A percentile compares a stretch with the other conserved stretches of the same genome.
These are phyloP conservation scores for Davidsoniella neocaledoniae DNA, from an alignment of 2,329 filamentous ascomycete genomes.

Conservation along the genomic window DNA sequence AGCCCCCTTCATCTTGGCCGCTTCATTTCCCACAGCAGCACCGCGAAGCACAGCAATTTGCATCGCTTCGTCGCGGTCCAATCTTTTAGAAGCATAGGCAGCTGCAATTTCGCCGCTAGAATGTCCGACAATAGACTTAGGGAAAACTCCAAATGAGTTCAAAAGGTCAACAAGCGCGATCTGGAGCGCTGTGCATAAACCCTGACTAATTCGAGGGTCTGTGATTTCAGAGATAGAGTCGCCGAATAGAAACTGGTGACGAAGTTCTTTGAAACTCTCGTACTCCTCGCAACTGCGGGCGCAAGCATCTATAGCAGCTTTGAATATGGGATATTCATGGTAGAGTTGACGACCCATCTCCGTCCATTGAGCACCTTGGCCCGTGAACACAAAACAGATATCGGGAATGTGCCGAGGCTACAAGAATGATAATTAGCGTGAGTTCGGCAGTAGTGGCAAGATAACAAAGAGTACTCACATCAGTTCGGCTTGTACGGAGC, in stretches of 20 bases:
- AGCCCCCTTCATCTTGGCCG: constrained; percentile 13
- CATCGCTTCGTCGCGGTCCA: constrained; percentile 18
- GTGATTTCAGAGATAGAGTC: constrained; percentile 1
- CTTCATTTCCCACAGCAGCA: constrained; percentile 3
- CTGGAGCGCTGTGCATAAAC: constrained; percentile 27
- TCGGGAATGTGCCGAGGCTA: constrained; percentile 2
- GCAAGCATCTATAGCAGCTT: constrained; percentile 10
- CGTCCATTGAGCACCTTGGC: constrained; percentile 23
- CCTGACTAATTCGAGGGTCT: constrained; percentile 20
- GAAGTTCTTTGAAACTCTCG: no score
- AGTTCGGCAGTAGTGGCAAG: no score
- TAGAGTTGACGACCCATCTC: constrained; percentile 21
- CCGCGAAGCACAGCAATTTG: constrained; percentile 20
- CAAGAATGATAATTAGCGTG: background rate
- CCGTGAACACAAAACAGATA: constrained; percentile 20
- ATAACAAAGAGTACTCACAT: no score
- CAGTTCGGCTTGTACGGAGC: no score
- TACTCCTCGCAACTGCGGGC: no score
- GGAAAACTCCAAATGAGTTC: constrained; percentile 17
- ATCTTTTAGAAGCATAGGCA: constrained; percentile 18
- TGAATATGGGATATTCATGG: constrained; percentile 13
- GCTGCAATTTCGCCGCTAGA: constrained; percentile 25
- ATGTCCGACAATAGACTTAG: constrained; percentile 21
- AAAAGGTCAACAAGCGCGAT: constrained; percentile 24
- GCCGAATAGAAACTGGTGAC: no score